phyloP scores from a whole-genome alignment of 2,329 filamentous ascomycete species.

The Sclerotiophoma versabilis region DNA sequence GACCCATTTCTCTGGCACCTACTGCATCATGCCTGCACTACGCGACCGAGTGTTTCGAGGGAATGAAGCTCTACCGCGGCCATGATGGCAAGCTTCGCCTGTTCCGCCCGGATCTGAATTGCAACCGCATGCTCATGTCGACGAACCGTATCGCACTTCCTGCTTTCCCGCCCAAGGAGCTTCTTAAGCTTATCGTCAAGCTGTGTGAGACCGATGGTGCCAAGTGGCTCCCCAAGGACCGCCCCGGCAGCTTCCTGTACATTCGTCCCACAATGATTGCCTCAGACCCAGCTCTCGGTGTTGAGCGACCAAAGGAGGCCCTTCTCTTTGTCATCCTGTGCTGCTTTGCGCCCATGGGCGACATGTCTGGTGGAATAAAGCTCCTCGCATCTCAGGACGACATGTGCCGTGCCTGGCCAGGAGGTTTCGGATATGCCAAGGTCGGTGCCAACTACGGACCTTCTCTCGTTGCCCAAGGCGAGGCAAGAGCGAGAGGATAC shows the following conservation, averaged over 20 bases:
- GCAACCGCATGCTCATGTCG: slow-evolving; percentile 65
- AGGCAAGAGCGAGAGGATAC: slow-evolving; percentile 76
- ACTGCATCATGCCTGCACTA: slow-evolving; percentile 86
- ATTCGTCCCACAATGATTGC: slow-evolving; percentile 87
- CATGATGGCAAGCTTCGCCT: slow-evolving; percentile 75
- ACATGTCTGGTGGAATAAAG: slow-evolving; percentile 59
- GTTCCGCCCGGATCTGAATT: slow-evolving; percentile 79
- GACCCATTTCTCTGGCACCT: slow-evolving; percentile 78
- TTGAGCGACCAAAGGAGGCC: slow-evolving; percentile 81
- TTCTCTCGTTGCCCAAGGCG: slow-evolving; percentile 76
- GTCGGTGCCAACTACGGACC: slow-evolving; percentile 94
- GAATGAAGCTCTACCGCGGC: slow-evolving; percentile 75
- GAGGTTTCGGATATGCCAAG: slow-evolving; percentile 91
- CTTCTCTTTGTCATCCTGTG: slow-evolving; percentile 80
- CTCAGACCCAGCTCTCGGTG: slow-evolving; percentile 79
- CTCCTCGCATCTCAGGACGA: slow-evolving; percentile 82
- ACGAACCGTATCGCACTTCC: slow-evolving; percentile 75
- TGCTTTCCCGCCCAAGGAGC: slow-evolving; percentile 71
- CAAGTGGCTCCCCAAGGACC: slow-evolving; percentile 78
- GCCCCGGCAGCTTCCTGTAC: slow-evolving; percentile 78
- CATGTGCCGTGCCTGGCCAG: slow-evolving; percentile 89
- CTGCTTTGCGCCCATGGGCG: slow-evolving; percentile 56
- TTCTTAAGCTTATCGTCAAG: slow-evolving; percentile 75
- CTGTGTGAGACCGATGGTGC: slow-evolving; percentile 76
- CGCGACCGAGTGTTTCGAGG: slow-evolving; percentile 90